A percentile compares a stretch with the other conserved stretches of the same genome.
phyloP scores from a whole-genome alignment of 306 rosid genomes.

The Quercus glauca region DNA sequence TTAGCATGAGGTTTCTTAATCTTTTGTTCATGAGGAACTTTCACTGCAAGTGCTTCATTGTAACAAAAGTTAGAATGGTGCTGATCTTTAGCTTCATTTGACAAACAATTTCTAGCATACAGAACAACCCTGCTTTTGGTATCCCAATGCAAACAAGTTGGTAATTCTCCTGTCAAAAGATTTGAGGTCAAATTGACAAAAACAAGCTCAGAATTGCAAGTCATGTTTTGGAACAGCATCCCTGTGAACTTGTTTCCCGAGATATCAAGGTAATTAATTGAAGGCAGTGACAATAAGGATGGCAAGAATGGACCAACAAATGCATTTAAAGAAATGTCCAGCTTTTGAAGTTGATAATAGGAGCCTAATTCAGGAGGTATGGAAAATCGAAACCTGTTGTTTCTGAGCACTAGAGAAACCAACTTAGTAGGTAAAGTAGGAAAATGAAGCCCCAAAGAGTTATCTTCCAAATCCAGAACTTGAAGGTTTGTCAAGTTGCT shows the following conservation, averaged over 20 bases:
- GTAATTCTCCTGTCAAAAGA: conserved; percentile 76
- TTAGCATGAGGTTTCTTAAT: conserved; percentile 28
- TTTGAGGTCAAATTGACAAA: conserved; percentile 80
- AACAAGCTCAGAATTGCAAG: conserved; percentile 65
- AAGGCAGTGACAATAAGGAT: conserved; percentile 63
- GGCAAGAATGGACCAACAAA: conserved; percentile 78
- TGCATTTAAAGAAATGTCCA: conserved; percentile 71
- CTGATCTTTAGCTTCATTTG: conserved; percentile 48
- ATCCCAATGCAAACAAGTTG: conserved; percentile 47
- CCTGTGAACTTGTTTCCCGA: conserved; percentile 81
- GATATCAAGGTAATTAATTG: conserved; percentile 64
- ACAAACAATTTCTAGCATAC: conserved; percentile 65
- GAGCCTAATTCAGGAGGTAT: conserved; percentile 52
- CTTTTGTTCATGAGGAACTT: conserved; percentile 39
- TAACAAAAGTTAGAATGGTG: conserved; percentile 56
- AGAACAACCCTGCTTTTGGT: conserved; percentile 33
- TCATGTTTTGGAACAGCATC: conserved; percentile 46
- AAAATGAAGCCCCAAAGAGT: conserved; percentile 70
- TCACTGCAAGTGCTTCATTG: conserved; percentile 85
- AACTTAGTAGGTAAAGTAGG: conserved; percentile 65
- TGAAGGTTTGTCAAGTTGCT: conserved; percentile 64
- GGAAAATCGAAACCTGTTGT: conserved; percentile 58
- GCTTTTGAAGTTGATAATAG: conserved; percentile 63
- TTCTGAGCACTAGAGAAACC: conserved; percentile 63
- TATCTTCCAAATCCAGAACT: conserved; percentile 62